phyloP scores from a whole-genome alignment of 768 basidiomycete species.

The Ramaria sp. region DNA sequence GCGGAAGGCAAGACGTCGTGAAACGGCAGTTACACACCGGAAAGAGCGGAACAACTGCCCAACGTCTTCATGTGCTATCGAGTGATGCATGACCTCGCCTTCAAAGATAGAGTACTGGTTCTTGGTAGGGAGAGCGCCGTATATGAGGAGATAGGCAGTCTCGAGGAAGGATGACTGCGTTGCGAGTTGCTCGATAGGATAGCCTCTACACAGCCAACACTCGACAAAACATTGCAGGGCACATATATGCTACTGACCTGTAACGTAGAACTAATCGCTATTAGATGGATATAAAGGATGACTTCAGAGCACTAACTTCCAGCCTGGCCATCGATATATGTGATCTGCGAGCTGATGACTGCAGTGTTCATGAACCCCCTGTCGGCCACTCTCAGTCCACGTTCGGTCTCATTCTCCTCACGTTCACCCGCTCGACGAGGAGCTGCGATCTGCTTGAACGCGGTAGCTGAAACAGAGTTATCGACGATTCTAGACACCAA shows the following conservation, averaged over 20 bases:
- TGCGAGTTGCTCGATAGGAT: slow-evolving; percentile 88
- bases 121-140: slow-evolving; percentile 65
- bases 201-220: slow-evolving; percentile 43
- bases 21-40: slow-evolving; percentile 26
- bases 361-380: slow-evolving; percentile 79
- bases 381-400: slow-evolving; percentile 69
- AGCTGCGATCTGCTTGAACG: slow-evolving; percentile 69
- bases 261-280: slow-evolving; percentile 48
- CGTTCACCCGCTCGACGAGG: slow-evolving; percentile 46
- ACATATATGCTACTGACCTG: slow-evolving; percentile 31
- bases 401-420: slow-evolving; percentile 74
- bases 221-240: neutral
- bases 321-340: slow-evolving; percentile 84
- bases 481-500: slow-evolving; percentile 48
- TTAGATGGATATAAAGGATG: neutral
- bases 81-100: slow-evolving; percentile 70
- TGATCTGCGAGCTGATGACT: slow-evolving; percentile 70
- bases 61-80: slow-evolving; percentile 54
- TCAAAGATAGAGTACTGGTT: slow-evolving; percentile 54
- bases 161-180: slow-evolving; percentile 72
- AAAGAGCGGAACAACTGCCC: slow-evolving; percentile 61
- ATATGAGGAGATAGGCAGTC: slow-evolving; percentile 78
- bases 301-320: slow-evolving; percentile 39
- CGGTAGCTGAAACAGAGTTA: slow-evolving; percentile 70
- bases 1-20: neutral